These are phyloP conservation scores for Trichoderma sp. DNA, from an alignment of 2,329 filamentous ascomycete genomes.

Conservation along the genomic window DNA sequence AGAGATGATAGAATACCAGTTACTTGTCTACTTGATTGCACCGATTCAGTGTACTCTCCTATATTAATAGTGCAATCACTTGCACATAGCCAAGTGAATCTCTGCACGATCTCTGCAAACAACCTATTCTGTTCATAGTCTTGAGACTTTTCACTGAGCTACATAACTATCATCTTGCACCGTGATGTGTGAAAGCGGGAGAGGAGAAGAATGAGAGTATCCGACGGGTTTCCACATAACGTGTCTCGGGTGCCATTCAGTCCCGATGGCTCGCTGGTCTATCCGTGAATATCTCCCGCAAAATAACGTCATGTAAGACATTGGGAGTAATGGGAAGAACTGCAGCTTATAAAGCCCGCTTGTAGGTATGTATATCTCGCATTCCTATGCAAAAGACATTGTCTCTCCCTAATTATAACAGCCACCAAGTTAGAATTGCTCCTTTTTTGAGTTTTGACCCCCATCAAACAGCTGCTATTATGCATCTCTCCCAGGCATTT, in stretches of 20 bases:
- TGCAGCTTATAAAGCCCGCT: neutral
- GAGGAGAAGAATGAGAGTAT: neutral
- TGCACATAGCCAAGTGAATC: neutral
- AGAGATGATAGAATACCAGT: neutral
- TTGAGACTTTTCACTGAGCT: neutral
- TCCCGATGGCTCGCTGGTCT: neutral
- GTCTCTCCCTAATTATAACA: neutral
- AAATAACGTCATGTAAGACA: neutral
- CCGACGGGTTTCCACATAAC: neutral
- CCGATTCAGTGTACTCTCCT: neutral
- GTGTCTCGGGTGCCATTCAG: neutral
- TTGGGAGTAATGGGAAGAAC: neutral
- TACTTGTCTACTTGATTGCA: neutral
- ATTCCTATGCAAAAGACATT: constrained; percentile 3
- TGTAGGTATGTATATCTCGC: neutral
- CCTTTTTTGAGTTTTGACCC: neutral
- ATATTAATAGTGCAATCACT: neutral
- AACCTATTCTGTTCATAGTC: neutral
- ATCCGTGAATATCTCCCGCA: neutral
- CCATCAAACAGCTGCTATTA: neutral
- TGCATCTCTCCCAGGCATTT: neutral
- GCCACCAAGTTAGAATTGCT: neutral
- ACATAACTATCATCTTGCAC: neutral
- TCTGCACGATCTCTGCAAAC: neutral
- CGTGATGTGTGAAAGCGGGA: neutral